Percentiles rank a stretch among this genome's conserved stretches.
Conservation (phyloP, 495 filamentous ascomycete genomes). For the Cercophora sp. region DNA sequence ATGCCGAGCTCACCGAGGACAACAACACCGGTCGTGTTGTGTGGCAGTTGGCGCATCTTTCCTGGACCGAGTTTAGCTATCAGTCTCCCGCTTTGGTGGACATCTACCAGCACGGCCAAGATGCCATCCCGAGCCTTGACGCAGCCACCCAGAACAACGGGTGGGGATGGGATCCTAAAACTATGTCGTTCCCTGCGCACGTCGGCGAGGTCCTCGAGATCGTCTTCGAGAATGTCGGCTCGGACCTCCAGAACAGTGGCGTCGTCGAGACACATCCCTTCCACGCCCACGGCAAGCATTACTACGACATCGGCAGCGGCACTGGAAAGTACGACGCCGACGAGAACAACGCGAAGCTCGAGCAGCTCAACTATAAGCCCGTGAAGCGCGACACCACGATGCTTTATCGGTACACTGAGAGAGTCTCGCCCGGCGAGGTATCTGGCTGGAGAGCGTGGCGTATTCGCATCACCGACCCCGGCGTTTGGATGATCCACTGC, state of each 20-base stretch:
- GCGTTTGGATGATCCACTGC: slow-evolving; percentile 64
- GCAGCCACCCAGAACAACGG: slow-evolving; percentile 44
- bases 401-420: slow-evolving; percentile 45
- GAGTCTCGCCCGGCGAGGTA: slow-evolving; percentile 33
- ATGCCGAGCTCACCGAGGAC: slow-evolving; percentile 29
- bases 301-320: slow-evolving; percentile 56
- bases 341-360: slow-evolving; percentile 48
- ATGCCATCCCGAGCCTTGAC: slow-evolving; percentile 37
- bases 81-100: slow-evolving; percentile 51
- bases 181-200: slow-evolving; percentile 48
- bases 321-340: slow-evolving; percentile 51
- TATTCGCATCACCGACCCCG: slow-evolving; percentile 45
- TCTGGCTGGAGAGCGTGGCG: slow-evolving; percentile 59
- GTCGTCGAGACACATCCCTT: slow-evolving; percentile 57
- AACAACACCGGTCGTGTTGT: slow-evolving; percentile 13
- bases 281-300: slow-evolving; percentile 56
- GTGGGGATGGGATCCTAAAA: slow-evolving; percentile 54
- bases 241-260: slow-evolving; percentile 28
- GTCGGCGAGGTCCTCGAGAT: slow-evolving; percentile 62
- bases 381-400: slow-evolving; percentile 53
- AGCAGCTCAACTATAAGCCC: slow-evolving; percentile 31
- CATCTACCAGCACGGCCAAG: slow-evolving; percentile 46
- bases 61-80: slow-evolving; percentile 45
- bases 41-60: slow-evolving; percentile 27
- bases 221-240: slow-evolving; percentile 50